Percentiles rank a stretch among this genome's conserved stretches.
Evolutionary conservation across 352 stramenopile genomes (phyloP).

Genomic region (Phytopythium boreale): DNA sequence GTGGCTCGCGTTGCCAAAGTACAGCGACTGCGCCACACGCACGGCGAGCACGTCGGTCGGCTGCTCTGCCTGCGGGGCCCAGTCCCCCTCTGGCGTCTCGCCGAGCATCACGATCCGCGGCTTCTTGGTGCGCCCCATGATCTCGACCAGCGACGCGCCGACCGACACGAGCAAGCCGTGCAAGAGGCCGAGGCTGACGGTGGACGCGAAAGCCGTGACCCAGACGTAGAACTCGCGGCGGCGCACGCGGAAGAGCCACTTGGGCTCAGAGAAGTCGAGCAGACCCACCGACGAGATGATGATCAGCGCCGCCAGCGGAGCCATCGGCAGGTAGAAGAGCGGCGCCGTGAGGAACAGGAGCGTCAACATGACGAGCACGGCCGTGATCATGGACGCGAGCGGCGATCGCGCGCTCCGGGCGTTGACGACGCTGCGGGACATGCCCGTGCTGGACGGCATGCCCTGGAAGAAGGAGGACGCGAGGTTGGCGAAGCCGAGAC

Average conservation of each 20-base stretch:
- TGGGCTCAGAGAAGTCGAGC: conserved; percentile 86
- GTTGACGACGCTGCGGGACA: conserved; percentile 91
- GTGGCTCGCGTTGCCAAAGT: conserved; percentile 71
- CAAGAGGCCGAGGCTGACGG: conserved; percentile 45
- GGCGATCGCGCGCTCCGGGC: conserved; percentile 85
- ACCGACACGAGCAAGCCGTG: conserved; percentile 49
- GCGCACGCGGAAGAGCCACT: conserved; percentile 70
- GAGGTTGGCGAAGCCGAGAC: conserved; percentile 90
- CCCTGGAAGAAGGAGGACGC: conserved; percentile 84
- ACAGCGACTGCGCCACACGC: conserved; percentile 61
- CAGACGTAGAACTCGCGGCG: conserved; percentile 67
- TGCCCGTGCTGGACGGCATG: conserved; percentile 89
- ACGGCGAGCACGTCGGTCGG: conserved; percentile 51
- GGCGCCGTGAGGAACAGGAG: conserved; percentile 85
- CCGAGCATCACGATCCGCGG: conserved; percentile 43
- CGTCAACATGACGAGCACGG: conserved; percentile 86
- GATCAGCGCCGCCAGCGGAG: conserved; percentile 87
- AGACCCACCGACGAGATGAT: conserved; percentile 86
- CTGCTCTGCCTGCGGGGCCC: conserved; percentile 15
- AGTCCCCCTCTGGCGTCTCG: conserved; percentile 30
- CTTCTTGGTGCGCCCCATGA: conserved; percentile 67
- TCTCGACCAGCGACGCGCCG: conserved; percentile 49
- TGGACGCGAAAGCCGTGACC: conserved; percentile 43
- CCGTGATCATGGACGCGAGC: conserved; percentile 87
- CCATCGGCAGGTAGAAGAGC: conserved; percentile 89